Evolutionary conservation across 148 eudicot genomes (phyloP), one percentile per base, ranked within the genome.

Genomic region (Nepenthes gracilis): DNA sequence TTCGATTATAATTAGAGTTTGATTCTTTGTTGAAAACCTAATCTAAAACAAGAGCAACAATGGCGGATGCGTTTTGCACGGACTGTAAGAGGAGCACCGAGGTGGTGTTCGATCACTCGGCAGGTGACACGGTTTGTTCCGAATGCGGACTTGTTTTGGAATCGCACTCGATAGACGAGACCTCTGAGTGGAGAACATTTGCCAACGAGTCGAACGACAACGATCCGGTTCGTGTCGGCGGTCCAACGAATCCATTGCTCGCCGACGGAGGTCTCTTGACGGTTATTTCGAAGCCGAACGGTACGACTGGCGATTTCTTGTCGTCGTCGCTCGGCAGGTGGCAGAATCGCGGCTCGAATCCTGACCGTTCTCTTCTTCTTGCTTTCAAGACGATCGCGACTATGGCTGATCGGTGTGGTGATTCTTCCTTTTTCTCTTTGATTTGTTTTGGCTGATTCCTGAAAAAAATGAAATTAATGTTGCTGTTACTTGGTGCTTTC

Each of bases 191-290:
- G 84, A 64, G 84, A 13, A 80, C 73, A 35, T 80, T 80, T 59
- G 84, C 84, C 6, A 78, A 80, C 59, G 84, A 80, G 58, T 80
- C 84, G n/a, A 80, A 80, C 38, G 84, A 76, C 62, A 73, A 80
- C 52, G 81, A 80, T 64, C 84, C 84, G 36, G 72, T 69, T 36
- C 84, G 84, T 67, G 84, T 80, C 14, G 84, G 84, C 7, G 84
- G 84, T 0, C 84, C 84, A 8, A 65, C 76, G 1, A 80, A 80
- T 65, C 80, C 80, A 13, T 71, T 80, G 3, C 74, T 80, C 36
- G 66, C 67, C 9, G 84, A 80, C 48, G 78, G 73, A 8, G 81
- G 75, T 10, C 71, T 80, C 12, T 63, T 76, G 2, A 76, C 84
- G 2, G 84, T 80, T 15, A 80, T 80, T 38, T 80, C 80, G 1